Conservation (phyloP, 495 filamentous ascomycete species). For the Daldinia grandis region DNA sequence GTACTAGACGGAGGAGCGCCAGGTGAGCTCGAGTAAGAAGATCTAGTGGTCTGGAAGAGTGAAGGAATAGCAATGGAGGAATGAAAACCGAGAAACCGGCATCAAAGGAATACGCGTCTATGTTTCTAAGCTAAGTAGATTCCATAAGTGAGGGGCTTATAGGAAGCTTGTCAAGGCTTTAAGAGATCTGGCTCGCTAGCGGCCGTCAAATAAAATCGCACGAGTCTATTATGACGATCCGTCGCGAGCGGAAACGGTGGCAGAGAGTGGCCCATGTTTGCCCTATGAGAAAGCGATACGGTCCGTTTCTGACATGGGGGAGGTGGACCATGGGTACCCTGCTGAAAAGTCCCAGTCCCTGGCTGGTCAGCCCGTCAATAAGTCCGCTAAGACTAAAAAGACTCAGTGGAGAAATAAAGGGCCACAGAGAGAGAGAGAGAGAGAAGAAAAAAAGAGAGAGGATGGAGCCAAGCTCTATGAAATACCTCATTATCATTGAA, state of each 20-base stretch:
- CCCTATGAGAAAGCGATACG: slow-evolving; percentile 48
- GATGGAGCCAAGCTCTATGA: slow-evolving; percentile 33
- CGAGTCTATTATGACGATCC: slow-evolving; percentile 43
- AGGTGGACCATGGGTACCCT: slow-evolving; percentile 45
- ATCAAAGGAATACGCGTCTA: slow-evolving; percentile 39
- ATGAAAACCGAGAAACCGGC: neutral
- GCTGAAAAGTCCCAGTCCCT: slow-evolving; percentile 41
- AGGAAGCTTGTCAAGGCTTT: slow-evolving; percentile 30
- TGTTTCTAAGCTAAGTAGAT: slow-evolving; percentile 36
- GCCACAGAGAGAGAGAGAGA: slow-evolving; percentile 9
- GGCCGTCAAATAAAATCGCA: slow-evolving; percentile 45
- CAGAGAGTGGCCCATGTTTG: slow-evolving; percentile 46
- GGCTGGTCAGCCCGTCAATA: slow-evolving; percentile 44
- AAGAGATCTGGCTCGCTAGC: slow-evolving; percentile 42
- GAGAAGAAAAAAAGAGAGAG: neutral
- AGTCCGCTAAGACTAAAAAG: slow-evolving; percentile 38
- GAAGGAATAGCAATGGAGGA: slow-evolving; percentile 10
- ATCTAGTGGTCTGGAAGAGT: neutral
- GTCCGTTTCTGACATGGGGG: slow-evolving; percentile 42
- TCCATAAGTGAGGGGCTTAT: slow-evolving; percentile 41
- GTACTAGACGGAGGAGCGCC: slow-evolving; percentile 11
- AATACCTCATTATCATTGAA: slow-evolving; percentile 47
- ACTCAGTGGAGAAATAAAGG: slow-evolving; percentile 36
- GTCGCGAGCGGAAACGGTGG: slow-evolving; percentile 45
- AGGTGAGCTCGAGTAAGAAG: slow-evolving; percentile 22